phyloP scores from a whole-genome alignment of 1,284 basidiomycete genomes.

The Xanthoconium separans region DNA sequence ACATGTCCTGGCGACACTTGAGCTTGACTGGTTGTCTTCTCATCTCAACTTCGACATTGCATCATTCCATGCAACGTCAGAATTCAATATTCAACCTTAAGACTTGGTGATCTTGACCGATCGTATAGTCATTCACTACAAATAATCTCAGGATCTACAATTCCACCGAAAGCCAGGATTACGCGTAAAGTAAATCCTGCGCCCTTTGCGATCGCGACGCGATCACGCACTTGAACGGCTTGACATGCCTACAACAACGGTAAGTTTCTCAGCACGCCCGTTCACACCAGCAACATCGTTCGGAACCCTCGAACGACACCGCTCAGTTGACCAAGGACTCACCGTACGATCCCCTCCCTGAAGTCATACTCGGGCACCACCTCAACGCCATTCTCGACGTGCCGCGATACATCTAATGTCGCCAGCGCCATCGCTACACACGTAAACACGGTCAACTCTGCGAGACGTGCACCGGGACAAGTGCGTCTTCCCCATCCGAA shows the following conservation, averaged over 20 bases:
- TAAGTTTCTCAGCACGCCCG: background rate
- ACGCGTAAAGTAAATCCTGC: constrained; percentile 1
- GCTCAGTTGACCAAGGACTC: background rate
- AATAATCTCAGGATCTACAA: background rate
- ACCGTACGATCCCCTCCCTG: constrained; percentile 8
- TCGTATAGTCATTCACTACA: too few relatives aligned
- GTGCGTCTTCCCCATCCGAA: constrained; percentile 21
- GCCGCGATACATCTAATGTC: constrained; percentile 11
- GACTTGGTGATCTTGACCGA: too few relatives aligned
- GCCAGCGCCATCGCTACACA: constrained; percentile 17
- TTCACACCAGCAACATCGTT: too few relatives aligned
- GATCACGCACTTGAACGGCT: constrained; percentile 19
- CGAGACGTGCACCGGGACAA: constrained; percentile 16
- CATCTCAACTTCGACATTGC: too few relatives aligned
- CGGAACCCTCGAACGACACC: too few relatives aligned
- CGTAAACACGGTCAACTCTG: constrained; percentile 15
- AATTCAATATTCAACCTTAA: too few relatives aligned
- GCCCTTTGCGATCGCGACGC: constrained; percentile 3
- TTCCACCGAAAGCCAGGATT: background rate
- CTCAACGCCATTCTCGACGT: constrained; percentile 10
- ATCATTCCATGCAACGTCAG: too few relatives aligned
- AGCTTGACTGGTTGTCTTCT: too few relatives aligned
- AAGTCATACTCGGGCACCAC: constrained; percentile 6
- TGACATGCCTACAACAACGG: constrained; percentile 2
- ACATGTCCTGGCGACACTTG: too few relatives aligned